A percentile compares a stretch with the other conserved stretches of the same genome.
Conservation (phyloP, 2,329 filamentous ascomycete genomes). For the Mycogone perniciosa region DNA sequence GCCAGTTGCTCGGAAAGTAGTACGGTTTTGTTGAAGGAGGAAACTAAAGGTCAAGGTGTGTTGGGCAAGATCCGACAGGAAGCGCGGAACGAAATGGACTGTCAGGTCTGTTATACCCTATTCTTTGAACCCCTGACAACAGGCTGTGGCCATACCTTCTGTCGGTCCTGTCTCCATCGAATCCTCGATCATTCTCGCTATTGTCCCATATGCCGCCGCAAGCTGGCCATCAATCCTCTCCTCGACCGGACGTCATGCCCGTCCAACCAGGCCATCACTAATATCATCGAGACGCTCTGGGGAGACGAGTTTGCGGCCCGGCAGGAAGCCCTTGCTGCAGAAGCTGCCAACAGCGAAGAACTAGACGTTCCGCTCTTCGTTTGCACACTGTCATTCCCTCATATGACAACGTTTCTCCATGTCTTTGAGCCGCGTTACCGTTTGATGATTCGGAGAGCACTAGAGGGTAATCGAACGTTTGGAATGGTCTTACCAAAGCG, state of each 20-base stretch:
- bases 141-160: conserved; percentile 84
- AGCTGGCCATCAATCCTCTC: conserved; percentile 45
- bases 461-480: conserved; percentile 70
- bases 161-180: conserved; percentile 68
- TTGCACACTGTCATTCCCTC: conserved; percentile 74
- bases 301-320: conserved; percentile 57
- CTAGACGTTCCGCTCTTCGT: conserved; percentile 69
- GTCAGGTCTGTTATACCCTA: conserved; percentile 78
- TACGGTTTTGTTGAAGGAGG: conserved; percentile 5
- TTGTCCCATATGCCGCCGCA: conserved; percentile 74
- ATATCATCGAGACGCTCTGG: conserved; percentile 63
- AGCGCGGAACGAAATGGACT: conserved; percentile 69
- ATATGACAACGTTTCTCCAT: conserved; percentile 78
- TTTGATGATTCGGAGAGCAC: conserved; percentile 75
- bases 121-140: conserved; percentile 80
- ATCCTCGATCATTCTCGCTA: conserved; percentile 70
- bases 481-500: conserved; percentile 76
- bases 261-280: conserved; percentile 56
- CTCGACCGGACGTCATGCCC: conserved; percentile 37
- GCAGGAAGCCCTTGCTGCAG: conserved; percentile 46
- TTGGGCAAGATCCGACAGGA: conserved; percentile 54
- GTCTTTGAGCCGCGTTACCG: conserved; percentile 91
- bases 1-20: conserved; percentile 21
- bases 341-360: conserved; percentile 49
- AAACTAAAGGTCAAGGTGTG: conserved; percentile 7